Base-by-base conservation (phyloP, 495 filamentous ascomycete species). In the Penicillium silybi region DNA sequence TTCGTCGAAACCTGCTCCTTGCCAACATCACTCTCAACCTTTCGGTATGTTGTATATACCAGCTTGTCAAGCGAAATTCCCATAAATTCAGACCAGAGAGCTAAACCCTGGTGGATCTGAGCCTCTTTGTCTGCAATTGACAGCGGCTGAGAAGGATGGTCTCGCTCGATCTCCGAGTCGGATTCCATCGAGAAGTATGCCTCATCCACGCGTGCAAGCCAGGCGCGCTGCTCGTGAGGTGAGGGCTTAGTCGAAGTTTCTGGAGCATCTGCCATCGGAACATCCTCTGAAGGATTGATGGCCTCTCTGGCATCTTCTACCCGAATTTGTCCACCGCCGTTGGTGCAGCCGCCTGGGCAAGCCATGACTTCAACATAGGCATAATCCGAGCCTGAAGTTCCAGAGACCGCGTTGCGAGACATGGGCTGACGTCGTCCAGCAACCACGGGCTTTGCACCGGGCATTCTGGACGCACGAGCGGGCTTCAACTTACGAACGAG, bases 351-450 rank as follows among this genome's bases (percentile, higher is more conserved):
- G 9, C 95, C 93, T 0, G 93, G 93, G 70, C 93, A 98, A 23
- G 93, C 93, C 93, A 98, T 98, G 29, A 98, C 95, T 64, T 98
- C 93, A 10, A 98, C 89, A 69, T 95, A 97, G 19, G 83, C 82
- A 62, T 89, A 92, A 11, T 93, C 88, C 18, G 69, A 63, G 16
- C 69, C 76, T 5, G 78, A 66, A 13, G 72, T 70, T 13, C 60
- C 60, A 3, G 67, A 40, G 18, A 19, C 37, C 0, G 60, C 62
- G 3, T 68, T 67, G 3, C 72, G 68, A 18, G 68, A 69, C 20
- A 64, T 43, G 26, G 63, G 65, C 44, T 62, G 64, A 66, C 53
- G 73, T 58, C 52, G 78, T 66, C 58, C 71, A 73, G 58, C 82
- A 66, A 18, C 53, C 22, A 56, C 16, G 17, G 62, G 47, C 53